Base-by-base conservation (phyloP, 106 monocot species). In the Acanthochlamys bracteata region DNA sequence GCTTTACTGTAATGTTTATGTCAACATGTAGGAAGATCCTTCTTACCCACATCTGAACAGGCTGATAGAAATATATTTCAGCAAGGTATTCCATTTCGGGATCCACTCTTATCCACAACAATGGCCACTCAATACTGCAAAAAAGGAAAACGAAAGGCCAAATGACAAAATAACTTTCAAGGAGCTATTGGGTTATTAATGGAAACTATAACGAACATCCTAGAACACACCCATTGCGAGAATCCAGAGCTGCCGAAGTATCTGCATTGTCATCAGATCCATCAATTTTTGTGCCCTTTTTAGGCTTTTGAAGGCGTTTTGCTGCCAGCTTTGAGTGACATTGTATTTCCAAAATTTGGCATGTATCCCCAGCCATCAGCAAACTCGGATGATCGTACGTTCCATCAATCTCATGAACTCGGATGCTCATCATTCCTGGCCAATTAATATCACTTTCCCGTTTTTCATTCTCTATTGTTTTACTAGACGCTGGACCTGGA, bases 51-150 rank as follows among this genome's bases (percentile, higher is more conserved):
- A 98, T 92, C 83, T 81, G 89, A 64, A 85, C 61, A 72, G 98
- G 88, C 61, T 98, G 98, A 60, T 92, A 83, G 73, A 98, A 92
- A 66, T 92, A 76, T 59, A 89, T 83, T 66, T 98, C 92, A 69
- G 98, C 86, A 73, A 98, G 92, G 62, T 88, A 98, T 64, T 98
- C 98, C 92, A 98, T 98, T 58, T 98, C 98, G 39, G 98, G 98
- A 57, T 98, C 98, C 23, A 81, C 81, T 79, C 98, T 80, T 26
- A 98, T 79, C 98, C 98, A 98, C 55, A 92, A 61, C 79, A 98
- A 81, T 3, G 98, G 98, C 25, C 83, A 89, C 75, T 98, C 98
- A 63, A 89, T 73, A 42, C 98, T 98, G 70, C 66, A 85, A 20
- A 65, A 66, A 12, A 39, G 41, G 42, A 64, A 10, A 71, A 45